Conservation (phyloP, 2,329 filamentous ascomycete species). For the Escovopsis sp. region DNA sequence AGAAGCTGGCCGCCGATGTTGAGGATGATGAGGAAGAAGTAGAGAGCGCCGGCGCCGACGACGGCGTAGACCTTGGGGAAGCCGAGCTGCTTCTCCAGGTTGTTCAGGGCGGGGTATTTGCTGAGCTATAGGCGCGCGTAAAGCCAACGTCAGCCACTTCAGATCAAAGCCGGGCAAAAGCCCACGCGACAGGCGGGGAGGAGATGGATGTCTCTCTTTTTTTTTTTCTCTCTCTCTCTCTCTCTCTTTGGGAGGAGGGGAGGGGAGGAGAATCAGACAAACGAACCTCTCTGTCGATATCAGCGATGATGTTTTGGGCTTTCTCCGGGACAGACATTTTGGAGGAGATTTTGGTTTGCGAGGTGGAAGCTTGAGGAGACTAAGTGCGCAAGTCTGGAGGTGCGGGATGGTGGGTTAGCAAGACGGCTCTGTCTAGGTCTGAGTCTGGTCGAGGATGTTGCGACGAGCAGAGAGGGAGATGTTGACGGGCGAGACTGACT, state of each 20-base stretch:
- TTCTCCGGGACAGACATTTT: slow-evolving; percentile 56
- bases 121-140: slow-evolving; percentile 44
- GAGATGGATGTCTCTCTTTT: not conserved
- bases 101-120: slow-evolving; percentile 71
- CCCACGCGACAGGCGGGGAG: not conserved
- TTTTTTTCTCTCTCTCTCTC: no score
- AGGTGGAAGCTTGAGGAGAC: no score
- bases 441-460: no score
- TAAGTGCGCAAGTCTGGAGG: not conserved
- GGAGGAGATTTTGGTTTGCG: not conserved
- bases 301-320: slow-evolving; percentile 59
- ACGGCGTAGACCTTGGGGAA: slow-evolving; percentile 76
- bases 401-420: slow-evolving; percentile 1
- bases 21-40: slow-evolving; percentile 87
- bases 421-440: not conserved
- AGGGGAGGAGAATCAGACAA: slow-evolving; percentile 7
- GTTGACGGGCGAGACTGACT: not conserved
- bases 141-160: slow-evolving; percentile 12
- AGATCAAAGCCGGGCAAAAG: not conserved
- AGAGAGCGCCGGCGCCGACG: slow-evolving; percentile 60
- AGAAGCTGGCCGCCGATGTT: slow-evolving; percentile 81
- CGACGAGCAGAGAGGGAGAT: not conserved
- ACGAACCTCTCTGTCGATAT: slow-evolving; percentile 72
- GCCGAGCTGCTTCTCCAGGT: slow-evolving; percentile 71
- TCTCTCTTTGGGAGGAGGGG: not conserved